Conservation (phyloP, 1,139 yeast genomes). For the Scheffersomyces illinoinensis region DNA sequence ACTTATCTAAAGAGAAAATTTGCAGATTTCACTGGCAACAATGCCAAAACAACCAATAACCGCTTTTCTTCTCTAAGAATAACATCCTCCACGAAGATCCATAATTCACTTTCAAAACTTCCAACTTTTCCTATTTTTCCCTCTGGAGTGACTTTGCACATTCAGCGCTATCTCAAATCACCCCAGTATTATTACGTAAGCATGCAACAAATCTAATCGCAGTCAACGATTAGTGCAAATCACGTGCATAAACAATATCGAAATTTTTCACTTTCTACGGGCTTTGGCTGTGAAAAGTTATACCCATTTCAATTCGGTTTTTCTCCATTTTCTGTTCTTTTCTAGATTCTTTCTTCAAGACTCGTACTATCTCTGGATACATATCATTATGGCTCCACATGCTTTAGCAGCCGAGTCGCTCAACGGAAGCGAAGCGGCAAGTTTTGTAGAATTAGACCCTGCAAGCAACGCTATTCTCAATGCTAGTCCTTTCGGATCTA, state of each 20-base stretch:
- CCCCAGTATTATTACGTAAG: not conserved
- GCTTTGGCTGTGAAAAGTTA: not conserved
- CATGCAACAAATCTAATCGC: not conserved
- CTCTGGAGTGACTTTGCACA: not conserved
- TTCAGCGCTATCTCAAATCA: not conserved
- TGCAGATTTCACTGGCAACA: not conserved
- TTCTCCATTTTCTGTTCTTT: conserved; percentile 1
- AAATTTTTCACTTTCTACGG: not conserved
- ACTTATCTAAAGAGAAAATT: not conserved
- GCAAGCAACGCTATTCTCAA: conserved; percentile 9
- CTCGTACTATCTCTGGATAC: not conserved
- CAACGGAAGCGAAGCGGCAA: not conserved
- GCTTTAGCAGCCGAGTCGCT: conserved; percentile 5
- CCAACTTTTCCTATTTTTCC: not conserved
- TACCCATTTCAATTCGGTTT: not conserved
- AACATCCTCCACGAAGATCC: not conserved
- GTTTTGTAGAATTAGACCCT: not conserved
- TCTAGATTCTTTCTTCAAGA: conserved; percentile 1
- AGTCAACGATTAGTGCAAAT: not conserved
- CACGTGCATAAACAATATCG: not conserved
- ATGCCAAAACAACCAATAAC: not conserved
- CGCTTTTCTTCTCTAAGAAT: not conserved
- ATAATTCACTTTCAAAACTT: not conserved
- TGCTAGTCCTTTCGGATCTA: conserved; percentile 56
- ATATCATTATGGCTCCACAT: conserved; percentile 11